These are phyloP conservation scores for Neonectria sp. DNA, from an alignment of 2,329 filamentous ascomycete species.

Conservation along the genomic window DNA sequence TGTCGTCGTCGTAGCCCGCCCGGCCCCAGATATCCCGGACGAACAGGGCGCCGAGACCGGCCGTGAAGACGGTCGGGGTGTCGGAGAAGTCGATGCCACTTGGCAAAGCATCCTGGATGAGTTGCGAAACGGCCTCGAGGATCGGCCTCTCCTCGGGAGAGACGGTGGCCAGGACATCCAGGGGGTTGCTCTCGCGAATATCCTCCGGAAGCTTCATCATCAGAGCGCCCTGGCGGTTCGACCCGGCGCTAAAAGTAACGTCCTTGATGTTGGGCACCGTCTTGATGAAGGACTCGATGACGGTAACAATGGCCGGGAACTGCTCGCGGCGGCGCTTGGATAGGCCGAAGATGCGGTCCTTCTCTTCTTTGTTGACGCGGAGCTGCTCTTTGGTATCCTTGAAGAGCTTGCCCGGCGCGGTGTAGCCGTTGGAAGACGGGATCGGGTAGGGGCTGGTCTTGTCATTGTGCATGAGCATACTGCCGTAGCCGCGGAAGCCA, in stretches of 20 bases:
- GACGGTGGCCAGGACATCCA: slow-evolving; percentile 59
- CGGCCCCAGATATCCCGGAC: slow-evolving; percentile 67
- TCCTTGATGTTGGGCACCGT: slow-evolving; percentile 79
- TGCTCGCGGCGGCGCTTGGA: slow-evolving; percentile 85
- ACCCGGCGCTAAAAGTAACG: slow-evolving; percentile 89
- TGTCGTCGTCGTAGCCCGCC: slow-evolving; percentile 63
- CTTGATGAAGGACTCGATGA: slow-evolving; percentile 81
- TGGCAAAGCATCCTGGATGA: slow-evolving; percentile 61
- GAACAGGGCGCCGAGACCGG: slow-evolving; percentile 62
- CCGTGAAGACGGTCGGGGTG: slow-evolving; percentile 59
- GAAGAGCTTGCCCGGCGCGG: slow-evolving; percentile 74
- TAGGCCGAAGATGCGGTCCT: slow-evolving; percentile 79
- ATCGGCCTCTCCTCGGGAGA: slow-evolving; percentile 46
- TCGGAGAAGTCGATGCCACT: slow-evolving; percentile 51
- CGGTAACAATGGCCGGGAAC: slow-evolving; percentile 85
- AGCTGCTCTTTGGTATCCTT: slow-evolving; percentile 67
- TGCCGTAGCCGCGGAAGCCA: slow-evolving; percentile 92
- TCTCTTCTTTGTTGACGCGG: slow-evolving; percentile 62
- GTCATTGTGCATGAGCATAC: slow-evolving; percentile 87
- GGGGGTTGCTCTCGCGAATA: slow-evolving; percentile 76
- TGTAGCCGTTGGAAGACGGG: slow-evolving; percentile 85
- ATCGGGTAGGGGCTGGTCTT: slow-evolving; percentile 85
- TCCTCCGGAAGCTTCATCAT: slow-evolving; percentile 76
- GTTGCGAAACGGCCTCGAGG: slow-evolving; percentile 55
- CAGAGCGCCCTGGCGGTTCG: slow-evolving; percentile 87